Evolutionary conservation across 306 rosid genomes (phyloP), one percentile per base, ranked within the genome.

Genomic region (Trifolium subterraneum): DNA sequence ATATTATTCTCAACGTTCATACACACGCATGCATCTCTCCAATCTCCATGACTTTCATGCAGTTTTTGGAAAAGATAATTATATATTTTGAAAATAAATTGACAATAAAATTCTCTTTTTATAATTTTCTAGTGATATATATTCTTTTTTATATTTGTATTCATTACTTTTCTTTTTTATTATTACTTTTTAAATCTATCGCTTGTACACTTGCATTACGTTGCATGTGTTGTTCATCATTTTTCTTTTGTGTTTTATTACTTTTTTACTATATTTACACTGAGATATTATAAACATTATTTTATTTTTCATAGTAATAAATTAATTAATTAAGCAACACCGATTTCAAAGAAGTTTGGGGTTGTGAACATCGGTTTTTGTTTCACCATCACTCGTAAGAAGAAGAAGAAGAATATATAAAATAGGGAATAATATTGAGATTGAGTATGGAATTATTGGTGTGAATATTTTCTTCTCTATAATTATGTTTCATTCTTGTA

Each of bases 241-340:
- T 4, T 70, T 44, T 3, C 15, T 56, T 63, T 52, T 22, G 29
- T 12, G n/a, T 6, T 7, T 4, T 71, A 5, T 71, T 71, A 36
- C 2, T 64, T 55, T 11, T 58, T 79, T 72, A 64, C 72, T 44
- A 27, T 44, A 2, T 65, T 58, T 29, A 19, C 38, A 54, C 68
- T 38, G 42, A 63, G 50, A 71, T 55, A 14, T 15, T 72, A 15
- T 33, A 7, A 45, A 45, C 14, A 45, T 45, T 14, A 14, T 14
- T n/a, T n/a, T n/a, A n/a, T n/a, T n/a, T n/a, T n/a, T n/a, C n/a
- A n/a, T n/a, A n/a, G n/a, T n/a, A n/a, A n/a, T n/a, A n/a, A n/a
- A n/a, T n/a, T n/a, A n/a, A n/a, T n/a, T n/a, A n/a, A n/a, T n/a
- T n/a, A n/a, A n/a, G n/a, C n/a, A n/a, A n/a, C n/a, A n/a, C n/a